phyloP scores from a whole-genome alignment of 2,329 filamentous ascomycete genomes.

The Epichloe hybrida region DNA sequence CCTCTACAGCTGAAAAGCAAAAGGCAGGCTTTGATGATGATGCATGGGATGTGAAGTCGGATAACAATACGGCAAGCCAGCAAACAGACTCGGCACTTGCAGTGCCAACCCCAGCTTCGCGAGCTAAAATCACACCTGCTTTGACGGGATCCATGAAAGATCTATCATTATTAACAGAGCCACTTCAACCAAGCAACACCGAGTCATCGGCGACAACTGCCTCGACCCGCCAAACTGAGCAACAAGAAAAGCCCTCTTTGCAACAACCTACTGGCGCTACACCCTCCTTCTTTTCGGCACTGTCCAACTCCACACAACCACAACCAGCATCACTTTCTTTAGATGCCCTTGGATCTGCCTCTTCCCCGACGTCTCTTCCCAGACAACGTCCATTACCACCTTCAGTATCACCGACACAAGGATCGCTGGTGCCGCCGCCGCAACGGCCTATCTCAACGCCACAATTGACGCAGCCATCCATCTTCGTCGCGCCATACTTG shows the following conservation, averaged over 20 bases:
- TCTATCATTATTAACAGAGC: slow-evolving; percentile 38
- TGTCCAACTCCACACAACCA: slow-evolving; percentile 28
- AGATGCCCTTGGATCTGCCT: not conserved
- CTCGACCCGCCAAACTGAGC: slow-evolving; percentile 5
- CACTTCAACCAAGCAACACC: slow-evolving; percentile 36
- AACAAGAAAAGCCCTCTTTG: slow-evolving; percentile 20
- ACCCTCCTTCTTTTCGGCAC: slow-evolving; percentile 41
- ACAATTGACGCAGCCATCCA: slow-evolving; percentile 61
- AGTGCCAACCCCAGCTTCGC: slow-evolving; percentile 7
- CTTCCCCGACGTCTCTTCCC: slow-evolving; percentile 18
- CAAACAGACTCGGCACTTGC: slow-evolving; percentile 23
- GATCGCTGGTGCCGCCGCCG: slow-evolving; percentile 54
- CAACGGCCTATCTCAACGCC: slow-evolving; percentile 77
- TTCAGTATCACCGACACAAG: slow-evolving; percentile 42
- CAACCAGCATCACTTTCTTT: slow-evolving; percentile 7
- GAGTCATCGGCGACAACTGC: slow-evolving; percentile 17
- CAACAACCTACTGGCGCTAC: slow-evolving; percentile 40
- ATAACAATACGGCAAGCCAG: slow-evolving; percentile 36
- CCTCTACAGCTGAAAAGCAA: slow-evolving; percentile 14
- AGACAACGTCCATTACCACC: slow-evolving; percentile 62
- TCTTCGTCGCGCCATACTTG: slow-evolving; percentile 60
- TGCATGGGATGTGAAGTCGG: slow-evolving; percentile 83
- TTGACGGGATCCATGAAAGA: slow-evolving; percentile 47
- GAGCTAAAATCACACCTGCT: slow-evolving; percentile 9
- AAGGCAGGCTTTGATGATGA: slow-evolving; percentile 77